Evolutionary conservation across 306 rosid genomes (phyloP), one percentile per base, ranked within the genome.

Genomic region (Rosa multiflora): DNA sequence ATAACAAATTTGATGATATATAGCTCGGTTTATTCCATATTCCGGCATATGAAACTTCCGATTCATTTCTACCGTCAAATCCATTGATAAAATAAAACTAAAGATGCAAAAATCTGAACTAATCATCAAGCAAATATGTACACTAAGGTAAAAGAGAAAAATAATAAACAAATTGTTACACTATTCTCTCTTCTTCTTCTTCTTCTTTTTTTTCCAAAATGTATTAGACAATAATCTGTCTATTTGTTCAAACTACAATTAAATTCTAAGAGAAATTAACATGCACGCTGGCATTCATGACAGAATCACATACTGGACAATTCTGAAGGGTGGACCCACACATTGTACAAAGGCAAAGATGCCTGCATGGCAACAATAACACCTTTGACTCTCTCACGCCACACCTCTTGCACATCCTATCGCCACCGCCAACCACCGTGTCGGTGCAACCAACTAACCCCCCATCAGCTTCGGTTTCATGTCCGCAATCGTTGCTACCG

Each of bases 361-460:
- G 99, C 88, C 96, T 90, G 82, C 99, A 95, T 77, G 98, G 99
- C 74, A 95, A 66, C 74, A 90, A 72, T 85, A 95, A 55, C 83
- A 95, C 99, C 67, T 76, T 80, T n/a, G 97, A 86, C 67, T 95
- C 98, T 6, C 86, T 66, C 53, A 21, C 86, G 83, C 90, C 83
- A 68, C 99, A 95, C n/a, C 53, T 86, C 85, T 71, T 81, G 72
- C 99, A 95, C 89, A 69, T 68, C 77, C 86, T 83, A 13, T 39
- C 48, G 29, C 72, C 79, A 12, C 82, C 66, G 21, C 80, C 82
- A 15, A 62, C 67, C 47, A 61, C 61, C 53, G 39, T 48, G 13
- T n/a, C 67, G 2, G 70, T 37, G 6, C 79, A 51, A 10, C 77
- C 67, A 23, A 13, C 67, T 23, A 61, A 26, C 44, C 70, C 23